Base-by-base conservation (phyloP, 2,329 filamentous ascomycete genomes). In the Aspergillus fischeri region DNA sequence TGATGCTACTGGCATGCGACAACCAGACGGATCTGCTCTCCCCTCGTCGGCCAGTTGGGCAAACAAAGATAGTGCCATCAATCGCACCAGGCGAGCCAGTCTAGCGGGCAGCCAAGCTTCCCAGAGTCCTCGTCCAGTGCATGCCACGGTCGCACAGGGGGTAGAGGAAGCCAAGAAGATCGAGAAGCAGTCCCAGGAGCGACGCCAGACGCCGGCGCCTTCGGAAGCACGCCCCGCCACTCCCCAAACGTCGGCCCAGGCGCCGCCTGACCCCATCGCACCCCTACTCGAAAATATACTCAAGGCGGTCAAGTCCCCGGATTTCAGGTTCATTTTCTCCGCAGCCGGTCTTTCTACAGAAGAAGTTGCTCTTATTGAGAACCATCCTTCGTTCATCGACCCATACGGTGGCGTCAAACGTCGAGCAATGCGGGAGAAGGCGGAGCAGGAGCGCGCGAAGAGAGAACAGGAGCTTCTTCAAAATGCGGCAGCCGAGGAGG, bases 21-120 rank as follows among this genome's bases (percentile, higher is more conserved):
- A 76, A 21, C 86, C 83, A n/a, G 93, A 97, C 68, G 87, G 88
- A 3, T 92, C 94, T 42, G 94, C 92, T n/a, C 79, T 99, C 45
- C 95, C 94, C 2, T 91, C 92, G 1, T 92, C 92, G 3, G 94
- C 93, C 4, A 97, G 88, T 69, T 99, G 94, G 94, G 94, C 93
- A 21, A 87, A 83, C 61, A 86, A 78, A 70, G 84, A 87, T 68
- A 80, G 86, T 56, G 69, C 85, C 79, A 73, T 84, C 81, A 57
- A 91, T 84, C 74, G 86, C 86, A 67, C 85, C 83, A 65, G 90
- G 85, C 59, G 77, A 32, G 65, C 75, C n/a, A 96, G 92, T 67
- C 85, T 92, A 64, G 88, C 90, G 32, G 92, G 90, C 0, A 95
- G 89, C 67, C 87, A 85, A 62, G 89, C 90, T 21, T 86, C 90